These are phyloP conservation scores for Catharanthus roseus DNA, from an alignment of 257 asterid genomes.

Conservation along the genomic window DNA sequence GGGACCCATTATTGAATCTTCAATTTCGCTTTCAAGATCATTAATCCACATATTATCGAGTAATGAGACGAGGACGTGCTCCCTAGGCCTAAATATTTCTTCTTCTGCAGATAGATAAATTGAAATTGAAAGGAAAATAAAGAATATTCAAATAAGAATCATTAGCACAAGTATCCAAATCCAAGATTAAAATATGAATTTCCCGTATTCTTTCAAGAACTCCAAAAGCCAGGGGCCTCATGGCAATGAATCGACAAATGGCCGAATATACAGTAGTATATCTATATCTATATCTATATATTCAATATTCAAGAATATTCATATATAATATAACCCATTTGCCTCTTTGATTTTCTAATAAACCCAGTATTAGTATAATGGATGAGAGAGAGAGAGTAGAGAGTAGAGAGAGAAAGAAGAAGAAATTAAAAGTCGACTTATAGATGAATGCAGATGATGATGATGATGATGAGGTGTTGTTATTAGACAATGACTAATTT, in stretches of 20 bases:
- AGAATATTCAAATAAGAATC: not conserved
- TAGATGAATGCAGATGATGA: not conserved
- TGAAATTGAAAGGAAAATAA: not conserved
- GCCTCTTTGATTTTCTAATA: not conserved
- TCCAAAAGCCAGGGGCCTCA: constrained; percentile 31
- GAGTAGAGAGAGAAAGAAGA: too few species aligned
- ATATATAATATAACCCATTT: not conserved
- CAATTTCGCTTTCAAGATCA: too few species aligned
- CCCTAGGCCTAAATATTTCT: too few species aligned
- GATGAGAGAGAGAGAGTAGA: constrained; percentile 16
- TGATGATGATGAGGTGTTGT: constrained; percentile 1
- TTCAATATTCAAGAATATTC: too few species aligned
- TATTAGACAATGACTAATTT: too few species aligned
- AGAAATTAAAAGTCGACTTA: not conserved
- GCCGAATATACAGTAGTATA: not conserved
- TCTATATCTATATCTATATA: too few species aligned
- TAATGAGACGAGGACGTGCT: too few species aligned
- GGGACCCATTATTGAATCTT: constrained; percentile 6
- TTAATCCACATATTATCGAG: too few species aligned
- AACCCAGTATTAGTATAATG: too few species aligned
- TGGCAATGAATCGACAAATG: constrained; percentile 12
- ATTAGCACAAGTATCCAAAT: constrained; percentile 11
- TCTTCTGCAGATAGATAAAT: too few species aligned
- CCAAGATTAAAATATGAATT: not conserved
- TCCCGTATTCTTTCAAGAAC: constrained; percentile 21